These are phyloP conservation scores for Chrysopogon serrulatus DNA, from an alignment of 176 grass and related monocot species.

Conservation along the genomic window DNA sequence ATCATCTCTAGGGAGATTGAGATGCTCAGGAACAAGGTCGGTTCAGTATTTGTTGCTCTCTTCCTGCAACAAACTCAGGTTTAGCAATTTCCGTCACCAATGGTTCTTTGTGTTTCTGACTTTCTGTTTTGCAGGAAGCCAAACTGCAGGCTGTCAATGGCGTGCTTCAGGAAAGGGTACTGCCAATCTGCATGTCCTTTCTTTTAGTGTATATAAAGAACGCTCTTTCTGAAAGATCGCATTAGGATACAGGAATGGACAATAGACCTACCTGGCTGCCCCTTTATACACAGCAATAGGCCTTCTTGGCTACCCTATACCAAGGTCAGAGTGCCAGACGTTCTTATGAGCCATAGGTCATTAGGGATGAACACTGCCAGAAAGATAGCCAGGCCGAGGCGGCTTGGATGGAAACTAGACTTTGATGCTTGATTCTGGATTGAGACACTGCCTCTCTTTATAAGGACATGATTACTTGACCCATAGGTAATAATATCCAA, in stretches of 20 bases:
- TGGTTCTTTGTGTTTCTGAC: not conserved
- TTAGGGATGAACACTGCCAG: not conserved
- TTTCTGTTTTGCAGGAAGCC: slow-evolving; percentile 54
- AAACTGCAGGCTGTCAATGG: slow-evolving; percentile 55
- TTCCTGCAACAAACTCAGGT: not conserved
- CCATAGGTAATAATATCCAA: not conserved
- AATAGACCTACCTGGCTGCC: not conserved
- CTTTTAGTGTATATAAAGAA: not conserved
- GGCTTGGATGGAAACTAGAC: not conserved
- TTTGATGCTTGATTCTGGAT: not conserved
- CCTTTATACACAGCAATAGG: too few species aligned
- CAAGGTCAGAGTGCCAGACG: not conserved
- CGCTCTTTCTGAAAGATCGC: not conserved
- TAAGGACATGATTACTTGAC: not conserved
- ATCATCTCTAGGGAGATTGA: slow-evolving; percentile 70
- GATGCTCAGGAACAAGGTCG: slow-evolving; percentile 76
- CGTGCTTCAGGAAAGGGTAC: slow-evolving; percentile 72
- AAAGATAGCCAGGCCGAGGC: not conserved
- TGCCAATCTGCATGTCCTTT: not conserved
- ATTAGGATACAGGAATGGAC: not conserved
- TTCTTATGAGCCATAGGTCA: not conserved
- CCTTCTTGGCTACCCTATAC: too few species aligned
- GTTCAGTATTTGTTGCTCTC: not conserved
- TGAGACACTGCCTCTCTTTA: not conserved
- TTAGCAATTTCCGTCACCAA: not conserved